These are phyloP conservation scores for Amylocystis lapponica DNA, from an alignment of 768 basidiomycete species.

Conservation along the genomic window DNA sequence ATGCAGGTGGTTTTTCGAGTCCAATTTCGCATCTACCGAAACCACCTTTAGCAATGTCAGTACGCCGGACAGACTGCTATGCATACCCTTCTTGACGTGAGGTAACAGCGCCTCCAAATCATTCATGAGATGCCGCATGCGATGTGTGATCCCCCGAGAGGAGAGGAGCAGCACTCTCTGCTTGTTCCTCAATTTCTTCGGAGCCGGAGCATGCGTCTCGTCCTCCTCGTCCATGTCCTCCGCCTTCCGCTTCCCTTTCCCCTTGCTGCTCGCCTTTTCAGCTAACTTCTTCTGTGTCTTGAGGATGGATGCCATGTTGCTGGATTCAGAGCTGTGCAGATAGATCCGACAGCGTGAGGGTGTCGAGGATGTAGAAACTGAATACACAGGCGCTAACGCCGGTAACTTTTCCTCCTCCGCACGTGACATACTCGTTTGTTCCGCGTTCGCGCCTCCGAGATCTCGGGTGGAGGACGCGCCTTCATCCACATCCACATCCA, in stretches of 20 bases:
- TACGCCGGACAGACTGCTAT: background rate
- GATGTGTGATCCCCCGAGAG: constrained; percentile 90
- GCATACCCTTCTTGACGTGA: constrained; percentile 91
- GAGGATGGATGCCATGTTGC: constrained; percentile 58
- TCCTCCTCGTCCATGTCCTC: constrained; percentile 58
- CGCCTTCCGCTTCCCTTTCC: constrained; percentile 57
- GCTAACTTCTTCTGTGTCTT: constrained; percentile 59
- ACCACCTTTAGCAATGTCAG: too few species aligned
- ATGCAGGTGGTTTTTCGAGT: constrained; percentile 90
- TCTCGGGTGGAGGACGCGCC: too few species aligned
- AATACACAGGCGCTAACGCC: too few species aligned
- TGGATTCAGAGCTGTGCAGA: too few species aligned
- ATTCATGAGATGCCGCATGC: constrained; percentile 96
- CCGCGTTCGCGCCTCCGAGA: too few species aligned
- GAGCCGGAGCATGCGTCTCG: constrained; percentile 23
- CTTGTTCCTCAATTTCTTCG: constrained; percentile 77
- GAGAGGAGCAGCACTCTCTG: constrained; percentile 91
- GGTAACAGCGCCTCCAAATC: constrained; percentile 88
- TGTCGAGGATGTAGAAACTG: too few species aligned
- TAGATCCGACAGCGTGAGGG: too few species aligned
- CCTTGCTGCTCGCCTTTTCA: constrained; percentile 39
- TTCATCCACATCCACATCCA: too few species aligned
- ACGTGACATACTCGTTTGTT: too few species aligned
- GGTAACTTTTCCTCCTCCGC: too few species aligned
- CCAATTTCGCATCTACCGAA: constrained; percentile 94